phyloP scores from a whole-genome alignment of 352 stramenopile genomes.

The Elongisporangium undulatum region DNA sequence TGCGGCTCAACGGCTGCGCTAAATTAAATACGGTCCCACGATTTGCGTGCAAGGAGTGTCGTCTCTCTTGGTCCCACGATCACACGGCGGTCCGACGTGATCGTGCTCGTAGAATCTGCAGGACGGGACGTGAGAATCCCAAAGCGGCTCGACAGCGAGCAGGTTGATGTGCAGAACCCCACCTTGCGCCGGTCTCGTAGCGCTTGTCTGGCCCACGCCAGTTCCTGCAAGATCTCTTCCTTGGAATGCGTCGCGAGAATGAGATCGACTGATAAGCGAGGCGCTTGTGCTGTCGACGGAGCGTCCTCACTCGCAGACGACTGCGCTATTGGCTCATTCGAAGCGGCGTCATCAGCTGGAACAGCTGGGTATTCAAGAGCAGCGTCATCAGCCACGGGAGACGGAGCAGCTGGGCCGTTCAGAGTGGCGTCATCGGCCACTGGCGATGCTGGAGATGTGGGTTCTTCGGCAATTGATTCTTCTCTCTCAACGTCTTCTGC shows the following conservation, averaged over 20 bases:
- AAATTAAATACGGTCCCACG: neutral
- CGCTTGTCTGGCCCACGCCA: conserved; percentile 45
- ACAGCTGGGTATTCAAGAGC: too few relatives aligned
- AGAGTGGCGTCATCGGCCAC: conserved; percentile 15
- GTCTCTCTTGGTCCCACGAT: neutral
- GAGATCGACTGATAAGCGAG: conserved; percentile 16
- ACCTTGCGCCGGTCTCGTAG: conserved; percentile 45
- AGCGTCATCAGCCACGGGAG: too few relatives aligned
- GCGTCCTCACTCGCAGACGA: neutral
- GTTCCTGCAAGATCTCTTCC: conserved; percentile 43
- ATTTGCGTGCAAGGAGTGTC: neutral
- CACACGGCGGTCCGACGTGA: neutral
- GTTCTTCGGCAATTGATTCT: neutral
- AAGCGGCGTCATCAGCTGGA: neutral
- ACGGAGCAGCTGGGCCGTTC: too few relatives aligned
- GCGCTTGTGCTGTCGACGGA: neutral
- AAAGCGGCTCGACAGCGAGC: neutral
- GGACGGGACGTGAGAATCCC: neutral
- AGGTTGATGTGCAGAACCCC: too few relatives aligned
- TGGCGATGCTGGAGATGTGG: neutral
- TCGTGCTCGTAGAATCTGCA: neutral
- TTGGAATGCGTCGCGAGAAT: conserved; percentile 47
- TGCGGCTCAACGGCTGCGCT: neutral
- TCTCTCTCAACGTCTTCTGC: conserved; percentile 12
- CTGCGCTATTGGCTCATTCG: neutral